These are phyloP conservation scores for Penicillium sp. DNA, from an alignment of 2,329 filamentous ascomycete species.

Conservation along the genomic window DNA sequence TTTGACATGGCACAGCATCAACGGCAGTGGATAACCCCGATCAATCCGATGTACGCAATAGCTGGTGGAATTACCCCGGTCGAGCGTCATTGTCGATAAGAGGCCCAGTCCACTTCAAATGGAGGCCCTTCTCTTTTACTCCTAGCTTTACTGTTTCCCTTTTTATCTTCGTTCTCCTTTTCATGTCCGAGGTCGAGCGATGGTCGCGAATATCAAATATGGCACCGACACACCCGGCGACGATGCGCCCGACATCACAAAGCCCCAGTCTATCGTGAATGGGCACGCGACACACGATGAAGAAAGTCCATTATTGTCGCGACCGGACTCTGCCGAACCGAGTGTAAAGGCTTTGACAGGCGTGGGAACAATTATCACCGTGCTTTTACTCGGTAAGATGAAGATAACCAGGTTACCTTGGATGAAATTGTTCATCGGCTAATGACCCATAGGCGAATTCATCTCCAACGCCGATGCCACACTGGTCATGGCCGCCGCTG, in stretches of 20 bases:
- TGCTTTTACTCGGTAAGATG: constrained; percentile 27
- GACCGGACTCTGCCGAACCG: background rate
- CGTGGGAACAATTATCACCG: constrained; percentile 25
- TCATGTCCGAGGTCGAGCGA: background rate
- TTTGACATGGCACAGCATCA: background rate
- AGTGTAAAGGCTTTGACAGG: constrained; percentile 10
- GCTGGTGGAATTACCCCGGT: background rate
- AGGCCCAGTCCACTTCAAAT: background rate
- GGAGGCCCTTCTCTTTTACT: background rate
- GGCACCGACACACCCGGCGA: background rate
- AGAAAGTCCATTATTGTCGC: constrained; percentile 16
- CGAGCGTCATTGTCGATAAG: background rate
- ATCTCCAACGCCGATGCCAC: constrained; percentile 61
- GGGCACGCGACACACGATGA: constrained; percentile 9
- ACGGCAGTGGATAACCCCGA: background rate
- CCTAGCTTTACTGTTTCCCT: background rate
- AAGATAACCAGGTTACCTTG: background rate
- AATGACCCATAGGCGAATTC: constrained; percentile 51
- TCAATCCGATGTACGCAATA: background rate
- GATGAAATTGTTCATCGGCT: background rate
- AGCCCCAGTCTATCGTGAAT: background rate
- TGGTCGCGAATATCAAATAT: constrained; percentile 4
- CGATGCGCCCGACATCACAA: background rate
- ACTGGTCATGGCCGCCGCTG: constrained; percentile 62
- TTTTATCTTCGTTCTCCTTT: background rate